Base-by-base conservation (phyloP, 768 basidiomycete species). In the Galerina marginata region DNA sequence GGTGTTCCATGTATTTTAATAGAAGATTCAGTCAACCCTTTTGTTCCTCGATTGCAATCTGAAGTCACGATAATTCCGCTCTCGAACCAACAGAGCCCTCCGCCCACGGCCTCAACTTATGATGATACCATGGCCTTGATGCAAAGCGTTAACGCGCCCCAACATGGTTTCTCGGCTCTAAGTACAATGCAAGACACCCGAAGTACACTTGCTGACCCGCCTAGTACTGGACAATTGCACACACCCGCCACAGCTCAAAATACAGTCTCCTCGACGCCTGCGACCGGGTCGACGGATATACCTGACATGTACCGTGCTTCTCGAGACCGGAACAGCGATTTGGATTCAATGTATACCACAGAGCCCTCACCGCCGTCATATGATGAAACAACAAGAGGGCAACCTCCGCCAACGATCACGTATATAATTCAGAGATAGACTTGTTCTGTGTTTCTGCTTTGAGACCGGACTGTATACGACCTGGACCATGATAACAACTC, bases 361-460 rank as follows among this genome's bases (percentile, higher is more conserved):
- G 54, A 56, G 33, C 4, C 25, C 9, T 45, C 53, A 14, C 63
- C 63, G 7, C 63, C 63, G 6, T 58, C 63, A 20, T 65, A 65
- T 23, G 59, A 65, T 26, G 63, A 65, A 44, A 61, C 52, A 14
- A 64, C 63, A 1, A 37, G 59, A 36, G 47, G 46, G n/a, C 59
- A 40, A 11, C 49, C 40, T 16, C 54, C 54, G 9, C 45, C 59
- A 9, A 29, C 42, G 23, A n/a, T 61, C 36, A 44, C 16, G 20
- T 48, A 53, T 38, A 16, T 54, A 7, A 47, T 25, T 29, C 48
- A 43, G 39, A 47, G 40, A 33, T 51, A 58, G 47, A 33, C 29
- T 33, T 33, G 29, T 33, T 20, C 29, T 33, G 29, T 33, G 29
- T 33, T 33, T 33, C 29, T 33, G 29, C 29, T 7, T 7, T 33